Evolutionary conservation across 164 flowering plant genomes (phyloP), one percentile per base, ranked within the genome.

Genomic region (Houttuynia cordata): DNA sequence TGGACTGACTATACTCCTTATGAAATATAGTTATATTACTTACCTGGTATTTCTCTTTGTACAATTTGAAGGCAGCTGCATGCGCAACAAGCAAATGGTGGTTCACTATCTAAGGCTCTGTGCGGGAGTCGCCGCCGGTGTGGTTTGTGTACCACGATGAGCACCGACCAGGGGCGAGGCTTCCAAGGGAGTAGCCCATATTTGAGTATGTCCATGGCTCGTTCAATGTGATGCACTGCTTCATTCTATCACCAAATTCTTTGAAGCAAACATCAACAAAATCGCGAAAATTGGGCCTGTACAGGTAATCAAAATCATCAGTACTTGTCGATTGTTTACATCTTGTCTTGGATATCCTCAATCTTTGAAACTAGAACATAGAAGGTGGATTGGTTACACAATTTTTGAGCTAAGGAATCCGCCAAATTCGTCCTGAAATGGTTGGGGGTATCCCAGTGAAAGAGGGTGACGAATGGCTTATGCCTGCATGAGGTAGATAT

Each of bases 401-500:
- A 85, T 61, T 1, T 25, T 52, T 20, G 71, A 68, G 49, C 80
- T 77, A 40, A 78, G 53, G 61, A 78, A 79, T n/a, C 91, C 81
- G 51, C 73, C 78, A 58, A 80, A 85, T 39, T 76, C 74, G 22
- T 82, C 83, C 63, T 82, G 73, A 0, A 85, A 71, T n/a, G 74
- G 66, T 68, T 84, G 85, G 94, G 94, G 51, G 69, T 56, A 67
- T 87, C 94, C 77, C 83, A 82, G 51, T 87, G 94, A 39, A 81
- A 83, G 3, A 87, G 61, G 8, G 90, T 84, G 17, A 79, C 81
- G 65, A 75, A 76, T 3, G 94, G 94, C 52, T 73, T 45, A 83
- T 51, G 9, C 83, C 90, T 87, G 57, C 49, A 18, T 47, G 53
- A 21, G 18, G 20, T 15, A 52, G 34, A 10, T 15, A 24, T 17